Conservation (phyloP, 176 grass and related monocot genomes). For the Rhipidocladum racemiflorum region DNA sequence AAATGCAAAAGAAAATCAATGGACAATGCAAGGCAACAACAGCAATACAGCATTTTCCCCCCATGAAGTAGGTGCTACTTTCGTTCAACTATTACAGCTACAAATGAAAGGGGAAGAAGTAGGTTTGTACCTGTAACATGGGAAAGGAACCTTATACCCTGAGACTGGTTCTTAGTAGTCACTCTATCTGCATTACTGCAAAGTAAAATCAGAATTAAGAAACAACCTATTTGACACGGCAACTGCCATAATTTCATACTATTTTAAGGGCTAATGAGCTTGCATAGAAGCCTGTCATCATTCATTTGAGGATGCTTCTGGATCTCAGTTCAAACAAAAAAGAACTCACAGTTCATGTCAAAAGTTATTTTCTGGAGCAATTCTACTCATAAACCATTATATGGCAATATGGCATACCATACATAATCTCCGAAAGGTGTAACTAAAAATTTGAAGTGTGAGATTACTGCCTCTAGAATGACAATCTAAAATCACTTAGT, state of each 20-base stretch:
- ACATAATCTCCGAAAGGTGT: neutral
- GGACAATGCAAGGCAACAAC: neutral
- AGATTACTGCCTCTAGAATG: neutral
- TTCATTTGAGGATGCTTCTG: neutral
- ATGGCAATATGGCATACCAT: neutral
- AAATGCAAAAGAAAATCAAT: slow-evolving; percentile 1
- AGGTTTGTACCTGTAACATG: slow-evolving; percentile 70
- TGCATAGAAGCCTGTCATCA: neutral
- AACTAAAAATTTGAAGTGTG: neutral
- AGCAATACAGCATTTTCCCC: no score
- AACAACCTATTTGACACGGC: neutral
- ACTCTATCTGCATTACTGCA: slow-evolving; percentile 85
- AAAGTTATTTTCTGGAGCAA: neutral
- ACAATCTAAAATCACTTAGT: neutral
- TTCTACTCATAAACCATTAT: neutral
- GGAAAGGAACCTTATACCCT: slow-evolving; percentile 92
- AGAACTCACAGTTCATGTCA: neutral
- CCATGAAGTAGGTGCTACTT: neutral
- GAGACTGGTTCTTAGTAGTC: slow-evolving; percentile 75
- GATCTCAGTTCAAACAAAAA: neutral
- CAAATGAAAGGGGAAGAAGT: neutral
- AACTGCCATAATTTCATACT: neutral
- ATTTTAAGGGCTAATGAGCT: neutral
- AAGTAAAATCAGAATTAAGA: neutral
- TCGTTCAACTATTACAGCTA: neutral